Evolutionary conservation across 805 yeast species (phyloP), one percentile per base, ranked within the genome.

Genomic region (Candida verbasci): DNA sequence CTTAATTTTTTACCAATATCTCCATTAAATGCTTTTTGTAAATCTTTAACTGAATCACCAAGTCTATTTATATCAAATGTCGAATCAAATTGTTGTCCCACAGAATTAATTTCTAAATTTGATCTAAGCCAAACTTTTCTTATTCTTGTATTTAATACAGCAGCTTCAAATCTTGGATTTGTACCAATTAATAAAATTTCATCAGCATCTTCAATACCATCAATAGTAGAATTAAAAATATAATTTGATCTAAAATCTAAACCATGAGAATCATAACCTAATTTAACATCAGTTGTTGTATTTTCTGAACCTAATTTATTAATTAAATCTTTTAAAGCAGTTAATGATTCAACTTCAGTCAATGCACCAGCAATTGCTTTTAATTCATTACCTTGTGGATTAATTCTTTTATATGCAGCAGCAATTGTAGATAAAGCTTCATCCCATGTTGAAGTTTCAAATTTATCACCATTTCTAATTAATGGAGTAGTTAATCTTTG

Each of bases 131-230:
- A 86, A 42, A 74, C 79, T 58, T 79, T 82, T 70, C 95, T 78
- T 49, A 86, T 80, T 62, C 94, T 76, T 28, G 91, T 77, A 60
- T 86, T 86, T 51, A 86, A 70, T 12, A 86, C 94, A 29, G 95
- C 87, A 41, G 95, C 95, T 67, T 86, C 95, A 55, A 75, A 87
- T 56, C 95, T 76, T 41, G 95, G 94, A 68, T 86, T 86, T 31
- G 95, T 79, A 44, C 95, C 95, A 40, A 86, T 76, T 42, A 86
- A 70, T 52, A 86, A 69, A 43, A 86, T 80, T 48, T 76, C 86
- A 55, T 86, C 95, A 36, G 94, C 88, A 41, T 79, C 82, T 58
- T 84, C 93, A 45, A 86, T 73, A 30, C 93, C 93, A 37, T 75
- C 79, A 44, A 86, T 78, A 28, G 85, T 70, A 10, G 94, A 75